A percentile compares a stretch with the other conserved stretches of the same genome.
Evolutionary conservation across 2,329 filamentous ascomycete genomes (phyloP).

Genomic region (Neonectria neomacrospora): DNA sequence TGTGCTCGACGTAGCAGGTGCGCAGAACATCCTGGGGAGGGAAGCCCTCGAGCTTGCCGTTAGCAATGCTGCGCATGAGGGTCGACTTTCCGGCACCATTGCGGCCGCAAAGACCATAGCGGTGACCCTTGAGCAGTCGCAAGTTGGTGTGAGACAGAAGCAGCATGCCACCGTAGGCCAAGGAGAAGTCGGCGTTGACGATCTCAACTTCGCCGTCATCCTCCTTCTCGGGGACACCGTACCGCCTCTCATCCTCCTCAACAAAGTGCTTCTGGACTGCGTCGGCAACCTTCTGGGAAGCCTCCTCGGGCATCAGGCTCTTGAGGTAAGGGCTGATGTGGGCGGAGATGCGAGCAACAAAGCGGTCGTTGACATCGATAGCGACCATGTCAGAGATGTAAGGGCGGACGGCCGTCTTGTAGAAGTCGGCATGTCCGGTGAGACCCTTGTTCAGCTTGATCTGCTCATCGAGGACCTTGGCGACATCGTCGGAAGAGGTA

Average conservation of each 20-base stretch:
- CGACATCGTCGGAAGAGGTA: constrained; percentile 77
- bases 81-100: constrained; percentile 99
- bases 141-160: constrained; percentile 96
- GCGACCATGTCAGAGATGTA: constrained; percentile 88
- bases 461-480: constrained; percentile 78
- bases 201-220: constrained; percentile 95
- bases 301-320: constrained; percentile 72
- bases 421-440: constrained; percentile 68
- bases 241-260: constrained; percentile 88
- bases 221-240: constrained; percentile 83
- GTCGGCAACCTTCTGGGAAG: constrained; percentile 72
- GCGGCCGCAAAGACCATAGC: constrained; percentile 95
- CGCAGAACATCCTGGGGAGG: constrained; percentile 90
- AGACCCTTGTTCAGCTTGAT: constrained; percentile 76
- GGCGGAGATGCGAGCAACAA: constrained; percentile 75
- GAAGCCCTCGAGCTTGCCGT: constrained; percentile 96
- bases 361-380: constrained; percentile 87
- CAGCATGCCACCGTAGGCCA: constrained; percentile 98
- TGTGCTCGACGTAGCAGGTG: constrained; percentile 99
- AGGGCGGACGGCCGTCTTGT: constrained; percentile 69
- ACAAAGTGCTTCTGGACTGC: constrained; percentile 82
- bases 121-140: constrained; percentile 92
- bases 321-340: constrained; percentile 81
- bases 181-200: constrained; percentile 96
- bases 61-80: constrained; percentile 95